Evolutionary conservation across 2,329 filamentous ascomycete genomes (phyloP), one percentile per base, ranked within the genome.

Genomic region (Ophiostoma ulmi): DNA sequence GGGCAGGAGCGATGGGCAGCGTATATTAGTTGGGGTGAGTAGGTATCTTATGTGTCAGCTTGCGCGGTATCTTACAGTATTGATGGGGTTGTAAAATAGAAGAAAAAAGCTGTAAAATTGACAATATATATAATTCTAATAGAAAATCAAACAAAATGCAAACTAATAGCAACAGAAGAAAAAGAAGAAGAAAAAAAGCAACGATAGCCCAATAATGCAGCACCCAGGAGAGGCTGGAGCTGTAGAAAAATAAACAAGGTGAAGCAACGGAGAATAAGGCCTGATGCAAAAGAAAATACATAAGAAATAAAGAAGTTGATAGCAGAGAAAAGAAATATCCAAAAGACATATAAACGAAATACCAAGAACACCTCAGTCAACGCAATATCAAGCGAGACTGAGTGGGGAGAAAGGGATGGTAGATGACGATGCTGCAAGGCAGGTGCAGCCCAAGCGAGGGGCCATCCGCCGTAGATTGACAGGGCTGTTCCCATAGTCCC

Each of bases 381-480:
- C 52, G 20, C 22, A 26, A 58, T 58, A 58, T 58, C 52, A 26
- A 13, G n/a, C 52, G 52, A 58, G 52, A 22, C n/a, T 10, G 20
- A 58, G 52, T 58, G 52, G n/a, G 52, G 52, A 58, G 52, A 8
- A 22, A 58, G 52, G 52, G 52, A 58, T 17, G 52, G 22, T 58
- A 58, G 52, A 58, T 58, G 52, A 58, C 52, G 52, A 58, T 58
- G 52, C 13, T 31, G 22, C n/a, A 58, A 17, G 52, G 52, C 52
- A 58, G 22, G 52, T 58, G 52, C 52, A 58, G 52, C n/a, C 44
- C 52, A 58, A 58, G 44, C 44, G 52, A 58, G 52, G 52, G 52
- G 52, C 52, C 38, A 39, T 39, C 38, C 6, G 31, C 31, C 31
- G 31, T 31, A 31, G 31, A 31, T 31, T 31, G 38, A 13, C 38